phyloP scores from a whole-genome alignment of 805 yeast genomes.

The Saccharomycopsis capsularis region DNA sequence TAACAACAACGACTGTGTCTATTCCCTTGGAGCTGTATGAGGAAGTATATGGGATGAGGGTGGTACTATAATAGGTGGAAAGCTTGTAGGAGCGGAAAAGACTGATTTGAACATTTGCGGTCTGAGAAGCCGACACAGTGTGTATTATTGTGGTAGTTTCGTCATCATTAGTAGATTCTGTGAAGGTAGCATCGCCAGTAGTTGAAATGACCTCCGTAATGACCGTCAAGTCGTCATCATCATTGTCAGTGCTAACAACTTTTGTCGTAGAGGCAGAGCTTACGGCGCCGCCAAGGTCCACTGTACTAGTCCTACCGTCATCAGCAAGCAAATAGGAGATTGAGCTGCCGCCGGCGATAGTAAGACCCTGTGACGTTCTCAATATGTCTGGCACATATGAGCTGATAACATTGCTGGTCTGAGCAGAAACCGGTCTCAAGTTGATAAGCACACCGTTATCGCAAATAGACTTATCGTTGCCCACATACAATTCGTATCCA shows the following conservation, averaged over 20 bases:
- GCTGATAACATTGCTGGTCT: conserved; percentile 4
- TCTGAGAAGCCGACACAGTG: not conserved
- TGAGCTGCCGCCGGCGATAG: conserved; percentile 15
- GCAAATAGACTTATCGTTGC: conserved; percentile 15
- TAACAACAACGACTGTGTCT: conserved; percentile 16
- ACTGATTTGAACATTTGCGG: conserved; percentile 3
- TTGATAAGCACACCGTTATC: conserved; percentile 10
- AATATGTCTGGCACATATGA: conserved; percentile 16
- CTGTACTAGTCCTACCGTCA: not conserved
- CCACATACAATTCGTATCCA: conserved; percentile 12
- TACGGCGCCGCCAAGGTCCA: not conserved
- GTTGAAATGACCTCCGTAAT: not conserved
- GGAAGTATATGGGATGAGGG: conserved; percentile 14
- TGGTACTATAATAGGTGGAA: conserved; percentile 14
- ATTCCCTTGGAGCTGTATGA: conserved; percentile 7
- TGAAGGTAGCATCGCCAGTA: not conserved
- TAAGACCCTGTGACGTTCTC: conserved; percentile 14
- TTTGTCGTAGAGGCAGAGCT: not conserved
- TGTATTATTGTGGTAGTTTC: conserved; percentile 6
- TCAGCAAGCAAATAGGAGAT: conserved; percentile 1
- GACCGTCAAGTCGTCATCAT: not conserved
- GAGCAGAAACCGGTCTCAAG: conserved; percentile 15
- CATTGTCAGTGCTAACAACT: conserved; percentile 3
- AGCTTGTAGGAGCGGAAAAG: conserved; percentile 10
- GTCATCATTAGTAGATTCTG: not conserved